Conservation (phyloP, 768 basidiomycete genomes). For the Mycena sanguinolenta region DNA sequence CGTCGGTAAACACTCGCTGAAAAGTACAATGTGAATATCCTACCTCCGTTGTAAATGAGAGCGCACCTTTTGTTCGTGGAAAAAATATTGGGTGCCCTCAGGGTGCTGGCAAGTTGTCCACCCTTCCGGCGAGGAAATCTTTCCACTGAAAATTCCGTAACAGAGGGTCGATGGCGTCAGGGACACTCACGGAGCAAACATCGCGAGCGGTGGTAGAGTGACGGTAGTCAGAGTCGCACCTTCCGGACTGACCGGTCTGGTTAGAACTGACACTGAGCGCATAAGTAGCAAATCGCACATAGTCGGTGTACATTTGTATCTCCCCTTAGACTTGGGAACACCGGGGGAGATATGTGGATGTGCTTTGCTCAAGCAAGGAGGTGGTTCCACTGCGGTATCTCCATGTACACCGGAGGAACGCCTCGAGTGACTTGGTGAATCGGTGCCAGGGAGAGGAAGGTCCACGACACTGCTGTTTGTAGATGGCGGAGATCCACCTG, state of each 20-base stretch:
- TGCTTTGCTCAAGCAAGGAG: slow-evolving; percentile 10
- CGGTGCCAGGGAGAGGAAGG: slow-evolving; percentile 16
- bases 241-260: background rate
- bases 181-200: slow-evolving; percentile 18
- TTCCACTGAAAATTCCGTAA: background rate
- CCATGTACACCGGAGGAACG: slow-evolving; percentile 20
- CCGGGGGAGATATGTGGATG: slow-evolving; percentile 22
- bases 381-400: slow-evolving; percentile 11
- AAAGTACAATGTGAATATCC: no score
- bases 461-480: no score
- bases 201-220: slow-evolving; percentile 26
- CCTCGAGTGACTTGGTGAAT: slow-evolving; percentile 15
- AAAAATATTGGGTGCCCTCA: slow-evolving; percentile 73
- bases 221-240: slow-evolving; percentile 19
- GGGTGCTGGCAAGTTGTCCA: slow-evolving; percentile 68
- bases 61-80: slow-evolving; percentile 59
- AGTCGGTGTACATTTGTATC: slow-evolving; percentile 16
- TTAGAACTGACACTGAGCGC: background rate
- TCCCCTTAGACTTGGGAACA: slow-evolving; percentile 6
- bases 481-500: no score
- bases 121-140: slow-evolving; percentile 43
- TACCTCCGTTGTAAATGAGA: no score
- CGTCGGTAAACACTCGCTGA: no score
- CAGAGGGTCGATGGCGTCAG: no score
- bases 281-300: slow-evolving; percentile 1